phyloP scores from a whole-genome alignment of 192 early-diverging fungal species.

The Haplosporangium gracile region DNA sequence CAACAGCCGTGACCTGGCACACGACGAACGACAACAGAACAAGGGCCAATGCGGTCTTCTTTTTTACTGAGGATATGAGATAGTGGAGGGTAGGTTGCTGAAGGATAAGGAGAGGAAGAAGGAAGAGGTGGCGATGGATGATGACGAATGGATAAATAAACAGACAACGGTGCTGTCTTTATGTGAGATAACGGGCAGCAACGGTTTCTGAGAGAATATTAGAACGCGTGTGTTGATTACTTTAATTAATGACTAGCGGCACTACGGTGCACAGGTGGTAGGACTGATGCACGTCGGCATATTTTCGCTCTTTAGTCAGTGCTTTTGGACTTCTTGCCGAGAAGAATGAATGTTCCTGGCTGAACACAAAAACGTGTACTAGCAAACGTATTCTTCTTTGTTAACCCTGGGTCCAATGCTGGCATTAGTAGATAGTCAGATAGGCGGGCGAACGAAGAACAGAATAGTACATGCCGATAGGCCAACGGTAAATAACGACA shows the following conservation, averaged over 20 bases:
- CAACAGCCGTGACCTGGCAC: constrained; percentile 29
- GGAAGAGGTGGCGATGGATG: background rate
- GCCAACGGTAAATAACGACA: too few species aligned
- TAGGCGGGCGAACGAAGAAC: too few species aligned
- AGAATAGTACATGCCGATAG: too few species aligned
- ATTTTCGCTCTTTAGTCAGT: background rate
- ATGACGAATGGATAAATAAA: background rate
- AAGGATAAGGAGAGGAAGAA: background rate
- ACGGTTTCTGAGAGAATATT: background rate
- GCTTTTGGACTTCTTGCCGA: background rate
- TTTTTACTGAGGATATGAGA: background rate
- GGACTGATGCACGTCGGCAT: background rate
- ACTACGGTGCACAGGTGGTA: background rate
- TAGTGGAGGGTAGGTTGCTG: background rate
- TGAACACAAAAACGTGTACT: too few species aligned
- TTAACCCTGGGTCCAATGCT: too few species aligned
- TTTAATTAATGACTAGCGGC: background rate
- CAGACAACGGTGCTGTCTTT: background rate
- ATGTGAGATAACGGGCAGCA: background rate
- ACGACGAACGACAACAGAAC: constrained; percentile 16
- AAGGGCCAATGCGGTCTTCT: constrained; percentile 18
- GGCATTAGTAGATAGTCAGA: too few species aligned
- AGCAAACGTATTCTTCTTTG: too few species aligned
- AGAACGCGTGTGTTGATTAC: background rate
- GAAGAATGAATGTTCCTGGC: too few species aligned